A percentile compares a stretch with the other conserved stretches of the same genome.
Conservation (phyloP, 192 early-diverging fungal genomes). For the Neocallimastix lanati region DNA sequence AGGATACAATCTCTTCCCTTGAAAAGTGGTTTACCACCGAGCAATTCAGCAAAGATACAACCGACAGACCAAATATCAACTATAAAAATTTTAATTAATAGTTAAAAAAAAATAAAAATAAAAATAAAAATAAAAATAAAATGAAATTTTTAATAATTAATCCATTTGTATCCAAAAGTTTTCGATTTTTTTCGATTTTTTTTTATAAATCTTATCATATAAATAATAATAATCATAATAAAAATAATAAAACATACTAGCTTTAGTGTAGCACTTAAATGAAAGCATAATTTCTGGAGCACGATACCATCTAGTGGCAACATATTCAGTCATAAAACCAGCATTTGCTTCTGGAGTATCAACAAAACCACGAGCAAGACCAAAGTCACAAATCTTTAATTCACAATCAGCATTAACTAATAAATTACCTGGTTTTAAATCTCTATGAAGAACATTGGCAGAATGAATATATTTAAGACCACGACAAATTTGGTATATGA, state of each 20-base stretch:
- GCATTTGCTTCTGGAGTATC: constrained; percentile 62
- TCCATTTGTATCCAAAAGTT: too few species aligned
- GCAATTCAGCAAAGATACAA: constrained; percentile 95
- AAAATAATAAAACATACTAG: constrained; percentile 40
- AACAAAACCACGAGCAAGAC: constrained; percentile 61
- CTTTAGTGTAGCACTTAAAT: constrained; percentile 96
- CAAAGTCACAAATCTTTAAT: constrained; percentile 97
- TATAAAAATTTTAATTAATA: too few species aligned
- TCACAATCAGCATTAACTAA: constrained; percentile 83
- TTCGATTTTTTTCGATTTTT: too few species aligned
- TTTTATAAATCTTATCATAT: too few species aligned
- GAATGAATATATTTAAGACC: constrained; percentile 98
- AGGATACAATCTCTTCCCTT: constrained; percentile 34
- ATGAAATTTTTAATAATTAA: too few species aligned
- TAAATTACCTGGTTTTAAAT: constrained; percentile 86
- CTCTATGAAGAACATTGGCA: constrained; percentile 93
- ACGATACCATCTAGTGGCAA: constrained; percentile 85
- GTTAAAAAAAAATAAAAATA: too few species aligned
- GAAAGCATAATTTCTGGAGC: constrained; percentile 93
- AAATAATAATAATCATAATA: too few species aligned
- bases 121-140: too few species aligned
- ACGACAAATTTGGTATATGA: constrained; percentile 90
- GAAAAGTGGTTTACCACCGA: constrained; percentile 81
- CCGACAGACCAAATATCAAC: constrained; percentile 94
- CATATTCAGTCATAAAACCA: too few species aligned